Conservation (phyloP, 371 early-diverging fungal genomes). For the Chytridium lagenaria region DNA sequence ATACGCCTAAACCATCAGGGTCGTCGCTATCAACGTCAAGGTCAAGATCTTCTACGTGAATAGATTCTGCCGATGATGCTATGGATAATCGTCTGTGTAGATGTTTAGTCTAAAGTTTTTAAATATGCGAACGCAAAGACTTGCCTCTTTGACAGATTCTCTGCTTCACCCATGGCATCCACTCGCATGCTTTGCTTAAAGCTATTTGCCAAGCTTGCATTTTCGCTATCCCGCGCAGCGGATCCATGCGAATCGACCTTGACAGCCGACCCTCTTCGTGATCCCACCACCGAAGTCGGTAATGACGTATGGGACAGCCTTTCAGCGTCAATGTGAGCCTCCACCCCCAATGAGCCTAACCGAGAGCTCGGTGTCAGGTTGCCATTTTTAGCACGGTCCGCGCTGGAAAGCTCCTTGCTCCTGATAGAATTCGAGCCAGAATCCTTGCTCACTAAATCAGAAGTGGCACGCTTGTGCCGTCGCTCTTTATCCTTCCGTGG, state of each 20-base stretch:
- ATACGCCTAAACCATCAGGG: neutral
- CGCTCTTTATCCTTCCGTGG: neutral
- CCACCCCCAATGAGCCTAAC: neutral
- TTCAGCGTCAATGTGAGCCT: neutral
- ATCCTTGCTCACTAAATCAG: neutral
- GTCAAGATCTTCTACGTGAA: constrained; percentile 11
- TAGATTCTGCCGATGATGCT: constrained; percentile 17
- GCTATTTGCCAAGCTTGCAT: constrained; percentile 20
- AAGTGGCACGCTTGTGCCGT: neutral
- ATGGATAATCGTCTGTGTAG: constrained; percentile 1
- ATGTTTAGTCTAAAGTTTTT: neutral
- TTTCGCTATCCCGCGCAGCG: neutral
- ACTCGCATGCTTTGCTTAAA: constrained; percentile 20
- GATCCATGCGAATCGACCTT: neutral
- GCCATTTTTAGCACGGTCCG: neutral
- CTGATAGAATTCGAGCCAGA: neutral
- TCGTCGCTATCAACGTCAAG: neutral
- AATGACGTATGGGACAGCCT: neutral
- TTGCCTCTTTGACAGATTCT: neutral
- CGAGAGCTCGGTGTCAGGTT: neutral
- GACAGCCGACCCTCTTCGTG: constrained; percentile 6
- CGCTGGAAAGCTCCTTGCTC: neutral
- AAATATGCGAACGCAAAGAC: neutral
- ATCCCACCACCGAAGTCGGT: constrained; percentile 2
- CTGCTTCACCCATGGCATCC: constrained; percentile 1